Evolutionary conservation across 1,284 basidiomycete genomes (phyloP).

Genomic region (Testicularia cyperi): DNA sequence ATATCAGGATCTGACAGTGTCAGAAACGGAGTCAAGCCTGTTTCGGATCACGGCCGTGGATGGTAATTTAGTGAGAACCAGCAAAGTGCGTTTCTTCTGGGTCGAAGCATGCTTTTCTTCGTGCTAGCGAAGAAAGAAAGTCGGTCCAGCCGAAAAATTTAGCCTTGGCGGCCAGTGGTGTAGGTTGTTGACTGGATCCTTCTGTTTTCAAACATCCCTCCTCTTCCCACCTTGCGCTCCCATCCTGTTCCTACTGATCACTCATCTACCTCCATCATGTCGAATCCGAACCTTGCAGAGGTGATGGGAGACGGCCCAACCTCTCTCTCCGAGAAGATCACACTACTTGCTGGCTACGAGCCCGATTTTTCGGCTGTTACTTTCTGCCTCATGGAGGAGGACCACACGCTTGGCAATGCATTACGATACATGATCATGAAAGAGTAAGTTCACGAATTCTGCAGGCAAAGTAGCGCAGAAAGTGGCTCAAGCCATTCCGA

Average conservation of each 20-base stretch:
- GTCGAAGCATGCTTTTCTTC: too few relatives aligned
- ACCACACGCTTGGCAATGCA: constrained; percentile 92
- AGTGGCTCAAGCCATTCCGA: too few relatives aligned
- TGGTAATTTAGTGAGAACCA: too few relatives aligned
- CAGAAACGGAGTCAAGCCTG: too few relatives aligned
- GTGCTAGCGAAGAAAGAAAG: not conserved
- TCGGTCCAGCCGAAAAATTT: not conserved
- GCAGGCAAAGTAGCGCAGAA: too few relatives aligned
- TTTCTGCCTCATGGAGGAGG: constrained; percentile 87
- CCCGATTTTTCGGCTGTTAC: constrained; percentile 85
- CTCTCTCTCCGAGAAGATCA: constrained; percentile 35
- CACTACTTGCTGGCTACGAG: constrained; percentile 68
- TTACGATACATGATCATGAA: constrained; percentile 99
- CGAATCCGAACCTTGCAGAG: constrained; percentile 42
- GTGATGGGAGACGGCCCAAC: constrained; percentile 37
- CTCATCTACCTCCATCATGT: constrained; percentile 10
- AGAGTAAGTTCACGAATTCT: constrained; percentile 85
- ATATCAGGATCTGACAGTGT: too few relatives aligned
- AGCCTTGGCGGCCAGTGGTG: too few relatives aligned
- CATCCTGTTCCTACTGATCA: not conserved
- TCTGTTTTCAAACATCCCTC: not conserved
- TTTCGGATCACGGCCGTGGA: too few relatives aligned
- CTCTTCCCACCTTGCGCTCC: not conserved
- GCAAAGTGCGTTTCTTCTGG: too few relatives aligned
- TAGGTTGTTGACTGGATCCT: too few relatives aligned